Evolutionary conservation across 2,329 filamentous ascomycete genomes (phyloP).

Genomic region (Pseudopyricularia cyperi): DNA sequence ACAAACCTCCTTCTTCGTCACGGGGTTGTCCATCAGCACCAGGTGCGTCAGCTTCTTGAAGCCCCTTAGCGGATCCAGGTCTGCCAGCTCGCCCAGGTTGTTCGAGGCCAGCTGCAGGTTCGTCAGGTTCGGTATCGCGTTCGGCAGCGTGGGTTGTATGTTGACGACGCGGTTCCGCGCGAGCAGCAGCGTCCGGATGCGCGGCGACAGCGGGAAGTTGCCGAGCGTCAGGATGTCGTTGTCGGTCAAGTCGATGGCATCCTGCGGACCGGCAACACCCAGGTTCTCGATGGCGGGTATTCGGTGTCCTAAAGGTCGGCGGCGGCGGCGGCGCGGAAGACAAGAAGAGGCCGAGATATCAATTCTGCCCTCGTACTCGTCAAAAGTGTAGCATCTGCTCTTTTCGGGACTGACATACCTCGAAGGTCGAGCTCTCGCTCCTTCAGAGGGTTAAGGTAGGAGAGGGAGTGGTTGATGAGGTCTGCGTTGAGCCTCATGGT

Average conservation of each 20-base stretch:
- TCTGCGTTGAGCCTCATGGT: slow-evolving; percentile 39
- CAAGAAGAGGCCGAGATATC: slow-evolving; percentile 49
- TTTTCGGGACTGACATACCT: slow-evolving; percentile 71
- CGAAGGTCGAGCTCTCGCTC: slow-evolving; percentile 98
- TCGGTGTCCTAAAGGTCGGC: slow-evolving; percentile 65
- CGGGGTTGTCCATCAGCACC: slow-evolving; percentile 74
- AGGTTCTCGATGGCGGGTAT: slow-evolving; percentile 97
- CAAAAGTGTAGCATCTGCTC: slow-evolving; percentile 87
- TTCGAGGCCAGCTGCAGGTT: slow-evolving; percentile 78
- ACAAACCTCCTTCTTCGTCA: slow-evolving; percentile 81
- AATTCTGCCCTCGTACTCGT: slow-evolving; percentile 52
- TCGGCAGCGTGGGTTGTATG: slow-evolving; percentile 64
- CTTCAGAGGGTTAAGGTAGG: slow-evolving; percentile 96
- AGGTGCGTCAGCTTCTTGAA: slow-evolving; percentile 66
- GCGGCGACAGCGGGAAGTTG: slow-evolving; percentile 86
- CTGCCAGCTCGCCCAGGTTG: slow-evolving; percentile 68
- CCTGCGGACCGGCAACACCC: slow-evolving; percentile 86
- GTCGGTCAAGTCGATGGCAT: slow-evolving; percentile 96
- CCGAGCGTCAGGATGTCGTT: slow-evolving; percentile 85
- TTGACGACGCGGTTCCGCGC: slow-evolving; percentile 76
- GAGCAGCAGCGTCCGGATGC: slow-evolving; percentile 75
- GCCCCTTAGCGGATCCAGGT: slow-evolving; percentile 65
- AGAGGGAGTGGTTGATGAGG: slow-evolving; percentile 85
- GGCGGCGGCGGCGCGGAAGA: not conserved
- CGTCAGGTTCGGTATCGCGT: slow-evolving; percentile 67